These are phyloP conservation scores for Emericellopsis atlantica DNA, from an alignment of 2,329 filamentous ascomycete species.

Conservation along the genomic window DNA sequence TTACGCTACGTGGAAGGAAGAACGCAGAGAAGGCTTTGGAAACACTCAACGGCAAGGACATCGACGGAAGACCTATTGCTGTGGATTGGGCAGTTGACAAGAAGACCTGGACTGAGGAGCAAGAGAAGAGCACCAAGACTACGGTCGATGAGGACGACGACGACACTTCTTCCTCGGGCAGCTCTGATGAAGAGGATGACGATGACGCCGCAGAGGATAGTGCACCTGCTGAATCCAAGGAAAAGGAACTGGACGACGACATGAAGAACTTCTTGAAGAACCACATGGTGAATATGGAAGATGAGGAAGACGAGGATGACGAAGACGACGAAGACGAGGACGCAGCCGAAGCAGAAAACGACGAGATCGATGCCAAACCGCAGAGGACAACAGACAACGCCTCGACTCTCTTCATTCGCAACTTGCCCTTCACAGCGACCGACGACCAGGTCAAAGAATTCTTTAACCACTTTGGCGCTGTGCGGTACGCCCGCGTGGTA, in stretches of 20 bases:
- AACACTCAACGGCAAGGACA: constrained; percentile 74
- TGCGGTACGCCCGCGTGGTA: constrained; percentile 86
- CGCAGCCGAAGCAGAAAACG: constrained; percentile 23
- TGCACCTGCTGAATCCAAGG: constrained; percentile 19
- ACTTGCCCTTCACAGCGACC: constrained; percentile 78
- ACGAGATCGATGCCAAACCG: constrained; percentile 5
- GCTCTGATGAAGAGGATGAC: constrained; percentile 13
- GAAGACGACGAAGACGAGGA: constrained; percentile 27
- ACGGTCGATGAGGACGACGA: constrained; percentile 18
- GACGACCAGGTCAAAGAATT: constrained; percentile 76
- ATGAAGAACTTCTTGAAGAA: constrained; percentile 45
- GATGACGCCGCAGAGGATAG: constrained; percentile 14
- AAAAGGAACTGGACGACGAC: constrained; percentile 29
- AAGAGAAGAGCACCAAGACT: constrained; percentile 18
- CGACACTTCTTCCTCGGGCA: constrained; percentile 14
- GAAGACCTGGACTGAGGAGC: constrained; percentile 68
- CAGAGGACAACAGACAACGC: constrained; percentile 46
- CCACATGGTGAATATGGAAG: constrained; percentile 43
- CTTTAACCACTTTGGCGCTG: constrained; percentile 76
- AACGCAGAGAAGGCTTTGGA: constrained; percentile 86
- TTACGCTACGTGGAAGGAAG: constrained; percentile 74
- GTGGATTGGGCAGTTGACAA: constrained; percentile 98
- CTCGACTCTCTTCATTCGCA: constrained; percentile 81
- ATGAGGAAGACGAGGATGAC: constrained; percentile 39
- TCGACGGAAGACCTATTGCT: constrained; percentile 78